Percentiles rank a stretch among this genome's conserved stretches.
Conservation (phyloP, 768 basidiomycete species). For the Boletus rubescentipes region DNA sequence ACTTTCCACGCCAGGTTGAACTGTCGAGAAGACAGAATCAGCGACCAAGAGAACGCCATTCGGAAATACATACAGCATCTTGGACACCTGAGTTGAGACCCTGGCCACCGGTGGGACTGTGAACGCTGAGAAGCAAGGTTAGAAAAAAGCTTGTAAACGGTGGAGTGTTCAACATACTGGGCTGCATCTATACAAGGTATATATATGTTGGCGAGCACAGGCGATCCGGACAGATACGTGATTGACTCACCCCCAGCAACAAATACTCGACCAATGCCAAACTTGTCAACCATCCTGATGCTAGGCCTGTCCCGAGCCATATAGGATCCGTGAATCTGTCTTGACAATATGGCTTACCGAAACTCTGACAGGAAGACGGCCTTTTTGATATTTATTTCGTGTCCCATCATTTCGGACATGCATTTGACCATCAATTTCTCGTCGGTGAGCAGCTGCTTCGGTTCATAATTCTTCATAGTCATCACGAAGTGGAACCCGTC, state of each 20-base stretch:
- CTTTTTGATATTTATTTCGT: conserved; percentile 33
- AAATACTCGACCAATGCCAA: conserved; percentile 44
- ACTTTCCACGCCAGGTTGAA: conserved; percentile 48
- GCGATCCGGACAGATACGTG: background rate
- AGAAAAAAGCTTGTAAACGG: background rate
- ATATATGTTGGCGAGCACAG: background rate
- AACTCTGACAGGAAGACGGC: conserved; percentile 27
- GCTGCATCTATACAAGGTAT: conserved; percentile 42
- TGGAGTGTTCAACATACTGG: conserved; percentile 38
- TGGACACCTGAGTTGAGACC: conserved; percentile 40
- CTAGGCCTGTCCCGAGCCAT: conserved; percentile 38
- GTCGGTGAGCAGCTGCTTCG: conserved; percentile 17
- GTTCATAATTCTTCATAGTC: conserved; percentile 2
- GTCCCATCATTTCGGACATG: conserved; percentile 29
- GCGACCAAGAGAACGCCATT: background rate
- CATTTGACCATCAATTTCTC: conserved; percentile 29
- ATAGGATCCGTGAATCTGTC: background rate
- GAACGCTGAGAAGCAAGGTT: conserved; percentile 13
- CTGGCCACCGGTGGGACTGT: conserved; percentile 27
- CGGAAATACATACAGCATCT: conserved; percentile 34
- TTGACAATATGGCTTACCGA: conserved; percentile 22
- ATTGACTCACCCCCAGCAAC: conserved; percentile 41
- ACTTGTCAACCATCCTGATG: conserved; percentile 46
- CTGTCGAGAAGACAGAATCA: conserved; percentile 16
- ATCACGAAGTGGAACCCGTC: conserved; percentile 23